phyloP scores from a whole-genome alignment of 164 flowering plant genomes.

The Malania oleifera region DNA sequence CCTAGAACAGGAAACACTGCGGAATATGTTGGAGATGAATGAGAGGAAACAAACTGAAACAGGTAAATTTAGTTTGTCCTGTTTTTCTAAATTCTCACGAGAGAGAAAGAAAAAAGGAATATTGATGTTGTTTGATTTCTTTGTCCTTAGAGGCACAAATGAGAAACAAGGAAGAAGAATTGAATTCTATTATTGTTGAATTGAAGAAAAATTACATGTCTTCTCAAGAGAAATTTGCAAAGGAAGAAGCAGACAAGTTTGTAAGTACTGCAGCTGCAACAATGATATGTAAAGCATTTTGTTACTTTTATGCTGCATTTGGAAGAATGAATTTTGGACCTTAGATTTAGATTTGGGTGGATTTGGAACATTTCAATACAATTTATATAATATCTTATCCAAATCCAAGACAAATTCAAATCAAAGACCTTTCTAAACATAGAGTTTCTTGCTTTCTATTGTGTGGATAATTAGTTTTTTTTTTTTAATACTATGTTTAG shows the following conservation, averaged over 20 bases:
- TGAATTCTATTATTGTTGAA: slow-evolving; percentile 42
- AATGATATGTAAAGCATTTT: too few relatives aligned
- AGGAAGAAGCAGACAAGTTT: slow-evolving; percentile 63
- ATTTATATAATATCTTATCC: too few relatives aligned
- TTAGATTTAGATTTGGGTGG: too few relatives aligned
- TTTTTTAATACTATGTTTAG: slow-evolving; percentile 16
- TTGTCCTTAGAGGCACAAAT: slow-evolving; percentile 37
- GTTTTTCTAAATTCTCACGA: not conserved
- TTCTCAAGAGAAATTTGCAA: slow-evolving; percentile 41
- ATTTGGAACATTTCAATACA: too few relatives aligned
- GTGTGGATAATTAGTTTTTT: too few relatives aligned
- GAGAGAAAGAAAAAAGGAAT: not conserved
- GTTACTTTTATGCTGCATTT: too few relatives aligned
- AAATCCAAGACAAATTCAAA: too few relatives aligned
- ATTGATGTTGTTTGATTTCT: slow-evolving; percentile 1
- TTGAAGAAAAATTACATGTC: slow-evolving; percentile 34
- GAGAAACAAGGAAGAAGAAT: slow-evolving; percentile 59
- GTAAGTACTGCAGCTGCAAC: slow-evolving; percentile 29
- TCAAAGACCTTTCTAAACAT: too few relatives aligned
- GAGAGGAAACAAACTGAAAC: slow-evolving; percentile 44
- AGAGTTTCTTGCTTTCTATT: too few relatives aligned
- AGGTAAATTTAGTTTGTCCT: slow-evolving; percentile 33
- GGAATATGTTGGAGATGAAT: slow-evolving; percentile 25
- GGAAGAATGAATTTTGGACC: too few relatives aligned
- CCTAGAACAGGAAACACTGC: slow-evolving; percentile 51